Percentiles rank a stretch among this genome's conserved stretches.
Conservation (phyloP, 2,329 filamentous ascomycete species). For the Apiospora arundinis region DNA sequence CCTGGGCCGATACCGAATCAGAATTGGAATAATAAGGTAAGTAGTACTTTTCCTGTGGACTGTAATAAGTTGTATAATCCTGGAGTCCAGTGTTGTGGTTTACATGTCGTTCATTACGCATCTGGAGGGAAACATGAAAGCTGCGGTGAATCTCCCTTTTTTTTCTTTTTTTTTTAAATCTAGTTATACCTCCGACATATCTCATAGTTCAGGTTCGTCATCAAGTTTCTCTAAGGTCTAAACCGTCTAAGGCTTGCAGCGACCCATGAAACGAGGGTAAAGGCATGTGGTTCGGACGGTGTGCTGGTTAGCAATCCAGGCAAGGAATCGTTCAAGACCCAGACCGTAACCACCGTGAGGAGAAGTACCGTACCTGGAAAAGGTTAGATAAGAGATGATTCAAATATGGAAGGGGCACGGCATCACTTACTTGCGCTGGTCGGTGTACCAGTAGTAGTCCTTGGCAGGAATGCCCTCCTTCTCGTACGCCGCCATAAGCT, state of each 20-base stretch:
- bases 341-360: constrained; percentile 94
- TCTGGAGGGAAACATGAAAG: no score
- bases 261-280: constrained; percentile 82
- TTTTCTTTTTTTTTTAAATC: no score
- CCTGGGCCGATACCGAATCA: no score
- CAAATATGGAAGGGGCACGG: constrained; percentile 1
- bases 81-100: no score
- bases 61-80: no score
- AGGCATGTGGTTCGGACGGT: constrained; percentile 72
- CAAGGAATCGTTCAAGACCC: constrained; percentile 81
- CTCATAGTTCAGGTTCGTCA: no score
- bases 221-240: background rate
- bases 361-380: constrained; percentile 79
- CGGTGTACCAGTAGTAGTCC: constrained; percentile 98
- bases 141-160: no score
- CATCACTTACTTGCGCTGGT: constrained; percentile 83
- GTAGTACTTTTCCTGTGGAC: no score
- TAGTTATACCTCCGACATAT: no score
- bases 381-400: constrained; percentile 21
- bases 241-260: constrained; percentile 70
- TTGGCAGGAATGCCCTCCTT: constrained; percentile 83
- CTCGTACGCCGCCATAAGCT: constrained; percentile 87
- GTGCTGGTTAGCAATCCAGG: constrained; percentile 69
- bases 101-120: no score
- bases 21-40: no score